Percentiles rank a stretch among this genome's conserved stretches.
Conservation (phyloP, 805 yeast species). For the Phaffomyces opuntiae region DNA sequence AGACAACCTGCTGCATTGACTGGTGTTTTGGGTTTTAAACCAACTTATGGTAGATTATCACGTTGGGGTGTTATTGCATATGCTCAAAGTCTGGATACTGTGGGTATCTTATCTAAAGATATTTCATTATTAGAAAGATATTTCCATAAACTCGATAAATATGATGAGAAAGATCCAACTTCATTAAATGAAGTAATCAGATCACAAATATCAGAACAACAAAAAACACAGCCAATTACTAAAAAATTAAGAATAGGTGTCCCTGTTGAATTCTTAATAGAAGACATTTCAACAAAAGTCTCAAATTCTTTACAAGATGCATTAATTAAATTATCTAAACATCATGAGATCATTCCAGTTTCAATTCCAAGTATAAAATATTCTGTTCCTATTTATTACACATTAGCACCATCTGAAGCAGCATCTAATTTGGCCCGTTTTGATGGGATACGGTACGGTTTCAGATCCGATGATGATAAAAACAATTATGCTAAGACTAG, state of each 20-base stretch:
- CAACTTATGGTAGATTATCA: slow-evolving; percentile 86
- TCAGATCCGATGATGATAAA: slow-evolving; percentile 33
- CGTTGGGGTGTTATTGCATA: slow-evolving; percentile 89
- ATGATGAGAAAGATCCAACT: slow-evolving; percentile 80
- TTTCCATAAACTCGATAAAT: slow-evolving; percentile 46
- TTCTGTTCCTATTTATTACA: slow-evolving; percentile 76
- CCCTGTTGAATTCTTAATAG: slow-evolving; percentile 57
- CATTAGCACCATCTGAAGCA: slow-evolving; percentile 89
- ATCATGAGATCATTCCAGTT: slow-evolving; percentile 48
- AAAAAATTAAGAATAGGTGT: slow-evolving; percentile 55
- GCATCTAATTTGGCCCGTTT: slow-evolving; percentile 84
- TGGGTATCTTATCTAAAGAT: slow-evolving; percentile 66
- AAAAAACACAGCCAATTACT: background rate
- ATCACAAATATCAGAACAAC: slow-evolving; percentile 1
- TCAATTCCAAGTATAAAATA: slow-evolving; percentile 63
- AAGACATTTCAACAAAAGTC: slow-evolving; percentile 44
- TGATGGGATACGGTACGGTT: slow-evolving; percentile 87
- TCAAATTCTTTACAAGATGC: slow-evolving; percentile 40
- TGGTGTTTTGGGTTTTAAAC: slow-evolving; percentile 83
- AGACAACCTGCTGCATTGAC: slow-evolving; percentile 88
- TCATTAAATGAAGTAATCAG: slow-evolving; percentile 37
- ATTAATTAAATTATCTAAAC: slow-evolving; percentile 34
- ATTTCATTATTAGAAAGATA: slow-evolving; percentile 39
- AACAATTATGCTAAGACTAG: slow-evolving; percentile 55
- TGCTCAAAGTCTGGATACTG: slow-evolving; percentile 93